Conservation (phyloP, 345 rosid genomes). For the Psidium guajava region DNA sequence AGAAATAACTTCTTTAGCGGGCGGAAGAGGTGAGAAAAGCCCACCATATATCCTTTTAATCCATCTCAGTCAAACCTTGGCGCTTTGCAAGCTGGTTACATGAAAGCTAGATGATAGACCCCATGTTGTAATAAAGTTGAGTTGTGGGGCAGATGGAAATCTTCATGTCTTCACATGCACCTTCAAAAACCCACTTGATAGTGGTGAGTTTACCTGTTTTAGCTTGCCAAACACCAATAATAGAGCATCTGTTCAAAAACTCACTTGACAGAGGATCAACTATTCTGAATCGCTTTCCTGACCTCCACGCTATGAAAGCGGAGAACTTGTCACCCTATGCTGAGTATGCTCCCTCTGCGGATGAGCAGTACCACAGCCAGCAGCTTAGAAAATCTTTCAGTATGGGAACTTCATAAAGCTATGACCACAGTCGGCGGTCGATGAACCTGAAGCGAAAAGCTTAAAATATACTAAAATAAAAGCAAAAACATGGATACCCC, state of each 20-base stretch:
- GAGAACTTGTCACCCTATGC: background rate
- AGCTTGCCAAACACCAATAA: constrained; percentile 31
- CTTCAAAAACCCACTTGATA: background rate
- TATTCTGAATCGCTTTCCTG: constrained; percentile 23
- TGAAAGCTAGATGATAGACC: constrained; percentile 1
- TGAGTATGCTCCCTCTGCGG: background rate
- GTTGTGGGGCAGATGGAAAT: background rate
- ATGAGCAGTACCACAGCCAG: background rate
- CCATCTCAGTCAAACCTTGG: background rate
- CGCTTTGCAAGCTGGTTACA: background rate
- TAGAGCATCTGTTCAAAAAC: constrained; percentile 11
- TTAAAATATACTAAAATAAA: no score
- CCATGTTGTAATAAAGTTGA: constrained; percentile 9
- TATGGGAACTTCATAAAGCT: background rate
- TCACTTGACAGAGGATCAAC: constrained; percentile 22
- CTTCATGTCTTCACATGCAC: background rate
- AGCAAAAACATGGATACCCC: no score
- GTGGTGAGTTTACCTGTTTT: constrained; percentile 22
- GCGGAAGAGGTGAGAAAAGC: background rate
- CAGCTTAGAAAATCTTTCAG: background rate
- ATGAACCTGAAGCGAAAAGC: no score
- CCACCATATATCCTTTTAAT: constrained; percentile 4
- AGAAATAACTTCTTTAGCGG: constrained; percentile 1
- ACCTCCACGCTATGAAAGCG: constrained; percentile 17
- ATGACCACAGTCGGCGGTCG: no score